These are phyloP conservation scores for Astragalus glycyphyllos DNA, from an alignment of 306 rosid species.

Conservation along the genomic window DNA sequence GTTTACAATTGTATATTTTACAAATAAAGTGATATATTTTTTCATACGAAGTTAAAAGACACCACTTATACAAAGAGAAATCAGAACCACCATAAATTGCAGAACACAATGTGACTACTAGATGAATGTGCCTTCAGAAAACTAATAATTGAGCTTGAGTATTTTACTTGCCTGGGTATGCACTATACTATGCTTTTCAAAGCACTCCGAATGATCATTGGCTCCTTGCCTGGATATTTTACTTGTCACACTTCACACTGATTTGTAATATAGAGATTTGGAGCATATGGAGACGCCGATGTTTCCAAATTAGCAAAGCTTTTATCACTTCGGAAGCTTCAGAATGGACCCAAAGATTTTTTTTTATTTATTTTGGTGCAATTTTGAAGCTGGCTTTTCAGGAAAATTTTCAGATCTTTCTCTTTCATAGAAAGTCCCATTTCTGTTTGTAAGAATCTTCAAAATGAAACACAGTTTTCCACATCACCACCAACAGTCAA, in stretches of 20 bases:
- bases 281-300: constrained; percentile 13
- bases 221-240: not conserved
- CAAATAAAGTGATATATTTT: no score
- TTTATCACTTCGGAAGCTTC: constrained; percentile 15
- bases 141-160: constrained; percentile 6
- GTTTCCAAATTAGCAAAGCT: constrained; percentile 17
- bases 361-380: constrained; percentile 5
- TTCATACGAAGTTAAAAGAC: no score
- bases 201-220: constrained; percentile 12
- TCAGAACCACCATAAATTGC: not conserved
- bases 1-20: no score
- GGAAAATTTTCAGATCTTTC: constrained; percentile 1
- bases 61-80: no score
- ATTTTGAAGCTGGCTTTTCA: constrained; percentile 25
- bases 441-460: constrained; percentile 27
- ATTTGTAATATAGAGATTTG: not conserved
- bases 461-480: constrained; percentile 21
- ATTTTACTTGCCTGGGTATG: constrained; percentile 32
- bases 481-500: constrained; percentile 16
- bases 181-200: constrained; percentile 20
- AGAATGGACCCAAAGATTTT: constrained; percentile 9
- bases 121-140: constrained; percentile 20
- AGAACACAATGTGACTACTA: constrained; percentile 1
- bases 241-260: constrained; percentile 3
- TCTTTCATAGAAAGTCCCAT: not conserved